Base-by-base conservation (phyloP, 768 basidiomycete genomes). In the Mrakia gelida region DNA sequence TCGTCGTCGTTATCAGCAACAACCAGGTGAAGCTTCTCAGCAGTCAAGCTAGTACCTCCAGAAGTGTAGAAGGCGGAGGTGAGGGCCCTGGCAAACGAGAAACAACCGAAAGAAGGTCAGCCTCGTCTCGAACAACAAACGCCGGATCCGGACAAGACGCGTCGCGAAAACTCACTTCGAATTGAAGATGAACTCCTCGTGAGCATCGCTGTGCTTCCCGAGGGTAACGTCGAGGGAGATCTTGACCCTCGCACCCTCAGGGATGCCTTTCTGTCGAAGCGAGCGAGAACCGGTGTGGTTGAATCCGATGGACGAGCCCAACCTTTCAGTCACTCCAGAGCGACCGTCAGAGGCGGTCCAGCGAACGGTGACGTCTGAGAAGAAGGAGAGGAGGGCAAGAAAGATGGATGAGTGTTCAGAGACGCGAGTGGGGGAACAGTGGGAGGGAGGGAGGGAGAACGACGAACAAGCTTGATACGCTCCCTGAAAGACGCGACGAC, bases 241-340 rank as follows among this genome's bases (percentile, higher is more conserved):
- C 41, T 38, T 34, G 21, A 70, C 67, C 26, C 67, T 34, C 0
- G 67, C 67, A 11, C 67, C 67, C 9, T 70, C 67, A 11, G 67
- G 67, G 38, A 70, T 41, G 23, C 67, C 67, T 41, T 70, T 70
- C 34, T 70, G 34, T 26, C 67, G 34, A 41, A 70, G 67, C 67
- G 67, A 70, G 13, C 67, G 34, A 21, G 67, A 70, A 45, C 67
- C 67, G 13, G 38, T 43, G 67, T 70, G 67, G 34, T 38, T 38
- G 67, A 70, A 70, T 5, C 67, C 67, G 67, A 70, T 70, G 67
- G 67, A 70, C 4, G 67, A 70, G 1, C 67, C 67, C 9, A 70
- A n/a, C 9, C 34, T 15, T 38, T 70, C 67, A 13, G 67, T 41
- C 32, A n/a, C 34, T 32, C 67, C 67, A 4, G 67, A 45, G 21